These are phyloP conservation scores for Emmonsia crescens DNA, from an alignment of 2,329 filamentous ascomycete species.

Conservation along the genomic window DNA sequence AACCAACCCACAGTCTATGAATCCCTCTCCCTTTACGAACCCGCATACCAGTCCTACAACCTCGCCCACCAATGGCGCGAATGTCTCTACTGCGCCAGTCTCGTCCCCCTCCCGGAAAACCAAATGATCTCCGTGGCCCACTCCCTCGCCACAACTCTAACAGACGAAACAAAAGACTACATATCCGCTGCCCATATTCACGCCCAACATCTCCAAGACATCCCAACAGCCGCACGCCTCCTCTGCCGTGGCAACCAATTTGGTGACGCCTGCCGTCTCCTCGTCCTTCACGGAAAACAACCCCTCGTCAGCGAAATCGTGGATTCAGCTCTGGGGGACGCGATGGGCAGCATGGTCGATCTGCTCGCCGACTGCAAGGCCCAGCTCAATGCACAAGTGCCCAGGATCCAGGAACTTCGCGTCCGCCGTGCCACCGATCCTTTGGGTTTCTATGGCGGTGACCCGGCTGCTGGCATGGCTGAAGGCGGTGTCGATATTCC, in stretches of 20 bases:
- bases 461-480: constrained; percentile 44
- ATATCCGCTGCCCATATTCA: constrained; percentile 67
- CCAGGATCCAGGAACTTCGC: constrained; percentile 72
- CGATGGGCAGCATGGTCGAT: constrained; percentile 73
- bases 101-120: constrained; percentile 50
- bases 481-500: constrained; percentile 58
- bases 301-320: constrained; percentile 58
- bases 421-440: constrained; percentile 74
- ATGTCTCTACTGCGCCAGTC: constrained; percentile 66
- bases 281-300: constrained; percentile 49
- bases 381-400: constrained; percentile 75
- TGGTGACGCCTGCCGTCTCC: constrained; percentile 73
- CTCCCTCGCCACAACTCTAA: constrained; percentile 64
- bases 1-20: constrained; percentile 55
- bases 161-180: constrained; percentile 72
- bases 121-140: constrained; percentile 59
- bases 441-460: constrained; percentile 77
- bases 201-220: constrained; percentile 65
- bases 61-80: constrained; percentile 85
- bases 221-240: constrained; percentile 58
- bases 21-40: constrained; percentile 61
- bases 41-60: constrained; percentile 74
- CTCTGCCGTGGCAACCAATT: constrained; percentile 84
- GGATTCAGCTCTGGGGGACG: constrained; percentile 69
- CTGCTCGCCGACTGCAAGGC: constrained; percentile 85